Conservation (phyloP, 2,329 filamentous ascomycete genomes). For the Arthrobotrys musiformis region DNA sequence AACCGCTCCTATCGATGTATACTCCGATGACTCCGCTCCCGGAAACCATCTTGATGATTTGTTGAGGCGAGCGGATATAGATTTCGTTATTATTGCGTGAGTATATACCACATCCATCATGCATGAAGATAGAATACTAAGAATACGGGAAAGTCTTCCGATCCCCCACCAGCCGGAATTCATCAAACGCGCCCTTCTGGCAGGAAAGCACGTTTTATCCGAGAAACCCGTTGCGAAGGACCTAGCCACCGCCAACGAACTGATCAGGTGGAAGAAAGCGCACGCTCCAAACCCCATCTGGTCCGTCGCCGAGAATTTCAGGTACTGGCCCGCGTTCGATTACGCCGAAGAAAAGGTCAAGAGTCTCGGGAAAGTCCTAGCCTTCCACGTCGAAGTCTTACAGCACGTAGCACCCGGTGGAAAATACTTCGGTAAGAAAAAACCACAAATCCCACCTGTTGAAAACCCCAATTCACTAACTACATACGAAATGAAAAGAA, state of each 20-base stretch:
- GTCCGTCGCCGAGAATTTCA: constrained; percentile 78
- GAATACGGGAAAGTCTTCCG: constrained; percentile 67
- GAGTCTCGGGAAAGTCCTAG: constrained; percentile 68
- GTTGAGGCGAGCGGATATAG: constrained; percentile 68
- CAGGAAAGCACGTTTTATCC: constrained; percentile 76
- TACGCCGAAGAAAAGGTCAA: constrained; percentile 67
- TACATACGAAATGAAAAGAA: background rate
- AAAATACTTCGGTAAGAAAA: constrained; percentile 64
- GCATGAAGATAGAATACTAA: background rate
- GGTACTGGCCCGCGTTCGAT: constrained; percentile 70
- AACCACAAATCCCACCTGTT: background rate
- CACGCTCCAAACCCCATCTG: constrained; percentile 63
- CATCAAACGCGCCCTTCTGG: constrained; percentile 70
- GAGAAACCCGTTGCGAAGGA: constrained; percentile 77
- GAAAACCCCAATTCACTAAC: no score
- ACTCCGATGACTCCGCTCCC: constrained; percentile 68
- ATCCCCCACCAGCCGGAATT: constrained; percentile 71
- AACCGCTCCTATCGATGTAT: constrained; percentile 65
- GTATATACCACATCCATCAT: constrained; percentile 30
- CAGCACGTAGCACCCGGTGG: constrained; percentile 64
- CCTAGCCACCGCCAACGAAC: constrained; percentile 66
- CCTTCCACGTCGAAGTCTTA: constrained; percentile 67
- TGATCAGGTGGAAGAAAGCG: constrained; percentile 66
- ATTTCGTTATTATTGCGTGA: constrained; percentile 69
- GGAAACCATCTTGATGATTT: constrained; percentile 67